Evolutionary conservation across 805 yeast species (phyloP).

Genomic region (Teunomyces cretensis): DNA sequence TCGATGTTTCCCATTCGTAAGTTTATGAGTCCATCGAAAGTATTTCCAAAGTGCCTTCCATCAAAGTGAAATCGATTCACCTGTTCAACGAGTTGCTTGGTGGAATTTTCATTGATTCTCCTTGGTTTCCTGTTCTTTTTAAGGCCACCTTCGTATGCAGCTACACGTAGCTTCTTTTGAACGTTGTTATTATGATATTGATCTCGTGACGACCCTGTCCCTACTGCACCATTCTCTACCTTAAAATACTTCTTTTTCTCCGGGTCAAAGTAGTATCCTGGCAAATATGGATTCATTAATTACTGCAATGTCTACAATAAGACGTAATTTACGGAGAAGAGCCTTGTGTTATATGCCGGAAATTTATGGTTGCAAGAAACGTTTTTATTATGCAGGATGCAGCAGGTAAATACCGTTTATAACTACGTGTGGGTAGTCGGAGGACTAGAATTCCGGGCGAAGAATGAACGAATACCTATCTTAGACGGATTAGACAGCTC

Average conservation of each 20-base stretch:
- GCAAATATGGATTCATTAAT: conserved; percentile 23
- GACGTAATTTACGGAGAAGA: neutral
- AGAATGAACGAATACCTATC: no score
- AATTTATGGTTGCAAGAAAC: no score
- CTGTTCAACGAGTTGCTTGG: neutral
- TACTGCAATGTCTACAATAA: no score
- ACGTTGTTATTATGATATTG: conserved; percentile 31
- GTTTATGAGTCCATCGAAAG: neutral
- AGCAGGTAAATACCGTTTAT: no score
- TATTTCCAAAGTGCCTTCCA: neutral
- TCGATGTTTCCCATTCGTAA: conserved; percentile 1
- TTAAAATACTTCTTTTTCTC: conserved; percentile 29
- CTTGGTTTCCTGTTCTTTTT: neutral
- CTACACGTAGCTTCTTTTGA: conserved; percentile 21
- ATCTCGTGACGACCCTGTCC: conserved; percentile 9
- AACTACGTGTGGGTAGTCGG: no score
- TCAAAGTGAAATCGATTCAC: neutral
- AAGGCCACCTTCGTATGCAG: neutral
- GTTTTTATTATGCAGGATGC: no score
- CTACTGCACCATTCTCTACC: conserved; percentile 30
- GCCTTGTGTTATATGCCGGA: neutral
- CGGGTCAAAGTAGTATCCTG: conserved; percentile 33
- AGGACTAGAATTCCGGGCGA: no score
- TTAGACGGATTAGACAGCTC: no score
- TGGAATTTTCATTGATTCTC: neutral